These are phyloP conservation scores for Melampsora abietis-canadensis DNA, from an alignment of 1,284 basidiomycete species.

Conservation along the genomic window DNA sequence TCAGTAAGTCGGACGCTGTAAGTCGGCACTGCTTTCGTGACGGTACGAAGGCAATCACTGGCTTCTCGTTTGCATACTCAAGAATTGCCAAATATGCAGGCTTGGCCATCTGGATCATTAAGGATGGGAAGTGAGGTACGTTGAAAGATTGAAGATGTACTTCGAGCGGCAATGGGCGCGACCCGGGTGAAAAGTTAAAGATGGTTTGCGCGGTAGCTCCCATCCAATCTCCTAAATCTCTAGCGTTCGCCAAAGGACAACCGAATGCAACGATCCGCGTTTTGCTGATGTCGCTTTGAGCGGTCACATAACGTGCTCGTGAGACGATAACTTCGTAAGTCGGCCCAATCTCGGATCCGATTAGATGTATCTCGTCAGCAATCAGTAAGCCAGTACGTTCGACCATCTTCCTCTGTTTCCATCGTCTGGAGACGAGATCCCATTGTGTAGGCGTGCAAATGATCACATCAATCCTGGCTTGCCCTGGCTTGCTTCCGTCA, in stretches of 20 bases:
- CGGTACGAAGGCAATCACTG: slow-evolving; percentile 88
- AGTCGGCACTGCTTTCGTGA: slow-evolving; percentile 88
- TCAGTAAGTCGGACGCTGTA: slow-evolving; percentile 85
- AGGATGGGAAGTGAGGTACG: slow-evolving; percentile 92
- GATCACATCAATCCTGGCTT: slow-evolving; percentile 73
- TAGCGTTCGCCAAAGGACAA: slow-evolving; percentile 91
- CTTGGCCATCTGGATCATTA: slow-evolving; percentile 99
- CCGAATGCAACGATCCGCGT: slow-evolving; percentile 90
- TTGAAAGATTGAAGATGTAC: slow-evolving; percentile 94
- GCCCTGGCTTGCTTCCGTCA: slow-evolving; percentile 45
- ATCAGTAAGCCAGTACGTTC: slow-evolving; percentile 89
- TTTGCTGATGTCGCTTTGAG: slow-evolving; percentile 77
- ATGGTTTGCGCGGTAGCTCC: slow-evolving; percentile 86
- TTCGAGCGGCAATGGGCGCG: slow-evolving; percentile 91
- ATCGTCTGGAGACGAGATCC: slow-evolving; percentile 92
- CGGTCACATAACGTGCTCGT: slow-evolving; percentile 87
- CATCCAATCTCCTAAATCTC: slow-evolving; percentile 97
- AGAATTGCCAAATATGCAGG: slow-evolving; percentile 90
- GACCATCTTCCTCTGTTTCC: slow-evolving; percentile 95
- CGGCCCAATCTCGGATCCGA: slow-evolving; percentile 82
- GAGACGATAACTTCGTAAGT: slow-evolving; percentile 95
- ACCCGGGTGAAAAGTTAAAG: slow-evolving; percentile 96
- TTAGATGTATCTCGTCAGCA: slow-evolving; percentile 89
- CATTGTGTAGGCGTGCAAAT: slow-evolving; percentile 89
- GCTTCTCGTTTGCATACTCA: slow-evolving; percentile 80